Evolutionary conservation across 2,329 filamentous ascomycete species (phyloP), one percentile per base, ranked within the genome.

Genomic region (Xylariaceae sp.): DNA sequence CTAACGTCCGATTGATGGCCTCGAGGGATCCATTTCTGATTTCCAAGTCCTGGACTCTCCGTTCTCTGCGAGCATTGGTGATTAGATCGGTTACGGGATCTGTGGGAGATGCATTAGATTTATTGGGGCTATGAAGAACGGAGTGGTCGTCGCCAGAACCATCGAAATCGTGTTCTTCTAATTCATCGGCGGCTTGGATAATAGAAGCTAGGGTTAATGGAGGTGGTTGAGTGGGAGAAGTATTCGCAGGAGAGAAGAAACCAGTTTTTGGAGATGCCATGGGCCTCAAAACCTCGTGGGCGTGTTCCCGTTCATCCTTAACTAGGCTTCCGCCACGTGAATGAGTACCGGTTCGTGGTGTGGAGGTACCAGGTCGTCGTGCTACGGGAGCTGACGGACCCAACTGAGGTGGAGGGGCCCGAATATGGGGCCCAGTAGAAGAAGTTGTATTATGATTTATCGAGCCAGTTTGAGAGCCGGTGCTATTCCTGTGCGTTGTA

Each of bases 11-110:
- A 71, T 99, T 99, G 75, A 99, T 97, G 47, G 94, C 94, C 58
- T 96, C 84, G 2, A 99, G 81, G 1, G 92, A 97, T 1, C 91
- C 94, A 70, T 99, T 99, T 57, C 89, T 96, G 64, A 99, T 99
- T 72, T 99, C 91, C 4, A 99, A 79, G 72, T 99, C 94, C 66
- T 97, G 84, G 0, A 99, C 92, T 76, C 97, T 99, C 62, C 94
- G 85, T 74, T 97, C 94, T 41, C 91, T 84, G 35, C 94, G 85
- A 11, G 94, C 94, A 71, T 91, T 94, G n/a, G 88, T 84, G 9
- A 94, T 91, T 5, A 91, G 80, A 61, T 95, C 92, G 62, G 85
- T 89, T 62, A 88, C 77, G 6, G 85, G 80, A 57, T 88, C 85
- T 13, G 82, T 82, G 8, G 82, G 74, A 10, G 80, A 78, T 66